Evolutionary conservation across 2,329 filamentous ascomycete species (phyloP).

Genomic region (Blumeria graminis): DNA sequence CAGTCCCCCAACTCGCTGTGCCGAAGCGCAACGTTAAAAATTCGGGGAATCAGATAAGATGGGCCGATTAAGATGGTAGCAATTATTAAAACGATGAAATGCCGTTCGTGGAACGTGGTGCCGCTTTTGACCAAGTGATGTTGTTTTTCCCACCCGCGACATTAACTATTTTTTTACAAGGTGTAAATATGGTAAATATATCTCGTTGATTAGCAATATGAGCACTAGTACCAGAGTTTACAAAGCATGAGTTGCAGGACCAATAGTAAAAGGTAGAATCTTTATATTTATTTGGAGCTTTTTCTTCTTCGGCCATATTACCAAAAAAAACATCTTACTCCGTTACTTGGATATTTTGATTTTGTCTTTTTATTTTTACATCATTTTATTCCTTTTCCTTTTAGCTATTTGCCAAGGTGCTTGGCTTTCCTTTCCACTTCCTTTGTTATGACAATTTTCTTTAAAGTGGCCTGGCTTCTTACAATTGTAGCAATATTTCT

Average conservation of each 20-base stretch:
- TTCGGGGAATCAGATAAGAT: too few relatives aligned
- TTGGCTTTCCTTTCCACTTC: neutral
- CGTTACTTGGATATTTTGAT: neutral
- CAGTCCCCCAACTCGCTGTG: too few relatives aligned
- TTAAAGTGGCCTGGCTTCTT: neutral
- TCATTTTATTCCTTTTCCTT: neutral
- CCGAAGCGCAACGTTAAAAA: too few relatives aligned
- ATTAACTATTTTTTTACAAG: neutral
- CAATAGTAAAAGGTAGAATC: neutral
- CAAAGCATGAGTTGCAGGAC: neutral
- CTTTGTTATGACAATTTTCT: neutral
- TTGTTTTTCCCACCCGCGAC: too few relatives aligned
- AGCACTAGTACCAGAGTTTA: neutral
- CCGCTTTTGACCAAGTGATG: too few relatives aligned
- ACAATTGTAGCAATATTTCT: neutral
- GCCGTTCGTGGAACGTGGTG: too few relatives aligned
- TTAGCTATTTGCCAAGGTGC: neutral
- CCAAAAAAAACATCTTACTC: neutral
- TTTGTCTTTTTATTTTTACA: neutral
- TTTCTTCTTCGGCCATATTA: neutral
- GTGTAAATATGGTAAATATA: neutral
- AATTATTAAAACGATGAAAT: too few relatives aligned
- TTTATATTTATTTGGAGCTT: neutral
- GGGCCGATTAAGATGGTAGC: too few relatives aligned
- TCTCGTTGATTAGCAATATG: neutral